Conservation (phyloP, 2,329 filamentous ascomycete genomes). For the Colletotrichum somersetense region DNA sequence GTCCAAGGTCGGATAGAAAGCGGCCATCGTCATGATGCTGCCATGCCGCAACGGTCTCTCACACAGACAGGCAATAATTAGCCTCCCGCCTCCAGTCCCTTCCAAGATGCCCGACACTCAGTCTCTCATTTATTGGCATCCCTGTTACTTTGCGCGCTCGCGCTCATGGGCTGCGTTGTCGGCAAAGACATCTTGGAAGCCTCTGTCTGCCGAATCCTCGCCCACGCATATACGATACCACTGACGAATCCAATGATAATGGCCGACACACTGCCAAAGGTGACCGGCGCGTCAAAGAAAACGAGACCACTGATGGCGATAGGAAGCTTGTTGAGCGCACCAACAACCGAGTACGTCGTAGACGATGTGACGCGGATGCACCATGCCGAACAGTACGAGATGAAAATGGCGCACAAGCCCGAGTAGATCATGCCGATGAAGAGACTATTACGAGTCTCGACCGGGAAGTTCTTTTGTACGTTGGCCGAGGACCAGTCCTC, state of each 20-base stretch:
- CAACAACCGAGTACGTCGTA: conserved; percentile 99
- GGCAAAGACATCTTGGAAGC: conserved; percentile 75
- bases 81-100: background rate
- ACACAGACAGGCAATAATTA: background rate
- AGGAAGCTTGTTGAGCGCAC: conserved; percentile 96
- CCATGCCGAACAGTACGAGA: conserved; percentile 99
- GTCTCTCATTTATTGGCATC: conserved; percentile 74
- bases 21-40: background rate
- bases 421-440: conserved; percentile 94
- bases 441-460: conserved; percentile 82
- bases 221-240: conserved; percentile 89
- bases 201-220: conserved; percentile 84
- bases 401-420: conserved; percentile 92
- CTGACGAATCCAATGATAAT: conserved; percentile 93
- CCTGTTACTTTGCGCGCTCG: conserved; percentile 90
- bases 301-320: conserved; percentile 92
- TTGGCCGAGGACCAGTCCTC: conserved; percentile 95
- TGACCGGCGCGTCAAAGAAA: conserved; percentile 96
- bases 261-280: conserved; percentile 90
- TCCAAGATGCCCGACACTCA: background rate
- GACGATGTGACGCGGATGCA: conserved; percentile 97
- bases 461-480: conserved; percentile 87
- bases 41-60: background rate
- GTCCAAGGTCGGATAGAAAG: background rate
- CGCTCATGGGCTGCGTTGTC: conserved; percentile 82